Evolutionary conservation across 176 grass and related monocot genomes (phyloP).

Genomic region (Lolium multiflorum): DNA sequence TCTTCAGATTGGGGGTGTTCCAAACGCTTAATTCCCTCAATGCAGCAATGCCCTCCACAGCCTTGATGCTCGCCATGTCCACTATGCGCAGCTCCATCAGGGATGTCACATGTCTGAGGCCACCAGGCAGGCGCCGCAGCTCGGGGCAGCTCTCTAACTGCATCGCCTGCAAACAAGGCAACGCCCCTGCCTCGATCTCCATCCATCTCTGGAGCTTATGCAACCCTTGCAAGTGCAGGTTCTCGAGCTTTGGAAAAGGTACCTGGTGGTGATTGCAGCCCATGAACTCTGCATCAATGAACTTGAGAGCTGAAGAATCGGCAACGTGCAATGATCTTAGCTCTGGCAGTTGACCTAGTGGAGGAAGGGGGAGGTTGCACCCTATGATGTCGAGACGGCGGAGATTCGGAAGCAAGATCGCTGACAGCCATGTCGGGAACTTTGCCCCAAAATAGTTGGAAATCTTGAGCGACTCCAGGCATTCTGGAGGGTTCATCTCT

Average conservation of each 20-base stretch:
- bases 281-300: slow-evolving; percentile 56
- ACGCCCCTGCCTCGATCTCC: slow-evolving; percentile 41
- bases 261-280: slow-evolving; percentile 51
- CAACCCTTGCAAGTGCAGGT: slow-evolving; percentile 63
- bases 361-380: slow-evolving; percentile 59
- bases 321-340: slow-evolving; percentile 64
- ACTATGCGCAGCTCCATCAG: slow-evolving; percentile 59
- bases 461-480: slow-evolving; percentile 71
- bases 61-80: slow-evolving; percentile 60
- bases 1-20: slow-evolving; percentile 64
- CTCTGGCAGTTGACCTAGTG: slow-evolving; percentile 64
- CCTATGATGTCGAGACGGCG: slow-evolving; percentile 46
- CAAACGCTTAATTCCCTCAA: slow-evolving; percentile 64
- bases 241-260: slow-evolving; percentile 72
- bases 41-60: slow-evolving; percentile 52
- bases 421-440: slow-evolving; percentile 71
- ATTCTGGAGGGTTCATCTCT: slow-evolving; percentile 61
- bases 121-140: slow-evolving; percentile 56
- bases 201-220: slow-evolving; percentile 62
- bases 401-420: slow-evolving; percentile 60
- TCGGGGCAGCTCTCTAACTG: slow-evolving; percentile 76
- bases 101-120: slow-evolving; percentile 50
- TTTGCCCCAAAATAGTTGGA: slow-evolving; percentile 59
- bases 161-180: slow-evolving; percentile 66
- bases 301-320: slow-evolving; percentile 47